These are phyloP conservation scores for Furcasterigmium sp. DNA, from an alignment of 2,329 filamentous ascomycete species.

Conservation along the genomic window DNA sequence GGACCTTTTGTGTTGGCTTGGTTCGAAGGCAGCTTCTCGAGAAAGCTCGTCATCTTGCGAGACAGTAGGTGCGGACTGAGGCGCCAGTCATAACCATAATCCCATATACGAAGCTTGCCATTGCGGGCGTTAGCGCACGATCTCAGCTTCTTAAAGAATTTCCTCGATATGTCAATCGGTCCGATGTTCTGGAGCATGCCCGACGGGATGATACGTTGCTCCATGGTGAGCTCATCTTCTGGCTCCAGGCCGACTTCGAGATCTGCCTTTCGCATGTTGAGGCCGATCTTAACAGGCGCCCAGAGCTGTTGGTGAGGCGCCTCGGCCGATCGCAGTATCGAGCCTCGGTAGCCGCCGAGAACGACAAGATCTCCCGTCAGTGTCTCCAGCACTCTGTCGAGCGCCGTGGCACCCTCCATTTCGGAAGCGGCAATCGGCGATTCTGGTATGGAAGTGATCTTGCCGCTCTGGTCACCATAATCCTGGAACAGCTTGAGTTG, in stretches of 20 bases:
- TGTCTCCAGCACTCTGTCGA: slow-evolving; percentile 56
- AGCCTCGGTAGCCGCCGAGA: slow-evolving; percentile 86
- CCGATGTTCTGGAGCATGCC: slow-evolving; percentile 91
- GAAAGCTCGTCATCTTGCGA: slow-evolving; percentile 63
- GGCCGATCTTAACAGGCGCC: slow-evolving; percentile 88
- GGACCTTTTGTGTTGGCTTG: slow-evolving; percentile 55
- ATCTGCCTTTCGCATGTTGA: slow-evolving; percentile 88
- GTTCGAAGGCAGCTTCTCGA: slow-evolving; percentile 73
- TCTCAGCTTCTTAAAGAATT: slow-evolving; percentile 72
- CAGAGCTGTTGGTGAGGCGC: slow-evolving; percentile 82
- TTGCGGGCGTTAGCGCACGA: slow-evolving; percentile 67
- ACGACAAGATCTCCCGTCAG: slow-evolving; percentile 83
- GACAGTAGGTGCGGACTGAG: slow-evolving; percentile 76
- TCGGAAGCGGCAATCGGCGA: slow-evolving; percentile 13
- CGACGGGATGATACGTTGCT: slow-evolving; percentile 74
- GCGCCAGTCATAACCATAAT: slow-evolving; percentile 95
- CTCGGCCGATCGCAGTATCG: slow-evolving; percentile 78
- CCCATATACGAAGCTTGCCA: slow-evolving; percentile 72
- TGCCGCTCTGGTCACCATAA: slow-evolving; percentile 6
- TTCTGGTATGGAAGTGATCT: slow-evolving; percentile 12
- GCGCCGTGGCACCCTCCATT: slow-evolving; percentile 19
- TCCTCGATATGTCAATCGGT: slow-evolving; percentile 81
- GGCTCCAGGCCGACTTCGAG: slow-evolving; percentile 78
- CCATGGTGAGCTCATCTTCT: slow-evolving; percentile 79
- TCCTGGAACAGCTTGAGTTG: slow-evolving; percentile 18